Evolutionary conservation across 768 basidiomycete genomes (phyloP), one percentile per base, ranked within the genome.

Genomic region (Mycena sanguinolenta): DNA sequence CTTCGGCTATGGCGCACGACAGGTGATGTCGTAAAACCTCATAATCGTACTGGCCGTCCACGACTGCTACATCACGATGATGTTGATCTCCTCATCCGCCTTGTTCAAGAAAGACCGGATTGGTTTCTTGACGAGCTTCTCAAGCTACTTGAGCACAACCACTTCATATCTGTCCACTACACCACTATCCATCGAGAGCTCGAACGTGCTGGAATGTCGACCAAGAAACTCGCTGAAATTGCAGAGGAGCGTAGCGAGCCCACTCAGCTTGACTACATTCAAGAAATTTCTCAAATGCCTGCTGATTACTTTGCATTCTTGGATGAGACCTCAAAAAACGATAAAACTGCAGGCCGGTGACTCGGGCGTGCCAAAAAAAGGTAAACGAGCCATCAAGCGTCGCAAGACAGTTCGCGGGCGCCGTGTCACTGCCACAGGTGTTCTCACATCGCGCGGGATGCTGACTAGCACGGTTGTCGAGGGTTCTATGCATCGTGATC

Each of bases 51-150:
- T n/a, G 57, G 65, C 2, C 55, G 57, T n/a, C n/a, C 55, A 5
- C 58, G 58, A 25, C 30, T 63, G 1, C 66, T 77, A 5, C 38
- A 61, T 23, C 34, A 39, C 44, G 72, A 75, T 55, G 76, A 79
- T 59, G 28, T 77, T 19, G 28, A 71, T 2, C 78, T 77, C 58
- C 73, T 79, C n/a, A 6, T 75, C 0, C 38, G 50, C 2, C 65
- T 79, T 10, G 59, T 76, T 21, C 67, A 59, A 1, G 70, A 73
- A 38, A 30, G 44, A 2, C 79, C 79, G 16, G 74, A 79, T 67
- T 82, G 74, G 72, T 83, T 83, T 58, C 75, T 84, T 0, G 77
- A 81, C 58, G 79, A 42, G 79, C 83, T n/a, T n/a, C n/a, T n/a
- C n/a, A n/a, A n/a, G n/a, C n/a, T n/a, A n/a, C n/a, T n/a, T n/a